These are phyloP conservation scores for Rhytidiadelphus loreus DNA, from an alignment of 225 moss, liverwort and hornwort species.

Conservation along the genomic window DNA sequence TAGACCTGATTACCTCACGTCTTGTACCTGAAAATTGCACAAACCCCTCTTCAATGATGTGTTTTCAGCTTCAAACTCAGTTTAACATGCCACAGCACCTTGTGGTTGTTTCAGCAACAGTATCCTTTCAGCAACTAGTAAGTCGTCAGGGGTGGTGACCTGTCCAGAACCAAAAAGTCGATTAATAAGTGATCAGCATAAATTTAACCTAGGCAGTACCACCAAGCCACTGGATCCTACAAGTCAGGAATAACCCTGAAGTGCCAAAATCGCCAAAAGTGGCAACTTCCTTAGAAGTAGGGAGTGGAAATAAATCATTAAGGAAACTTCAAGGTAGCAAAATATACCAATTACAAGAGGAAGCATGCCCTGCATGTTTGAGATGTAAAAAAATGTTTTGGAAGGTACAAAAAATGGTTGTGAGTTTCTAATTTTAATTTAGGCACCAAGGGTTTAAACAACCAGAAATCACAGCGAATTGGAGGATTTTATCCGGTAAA, in stretches of 20 bases:
- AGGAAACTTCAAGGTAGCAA: neutral
- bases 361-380: neutral
- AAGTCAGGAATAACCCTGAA: neutral
- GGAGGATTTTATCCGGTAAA: neutral
- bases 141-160: slow-evolving; percentile 73
- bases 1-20: neutral
- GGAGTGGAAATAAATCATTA: neutral
- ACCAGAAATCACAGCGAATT: neutral
- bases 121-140: slow-evolving; percentile 71
- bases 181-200: neutral
- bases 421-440: neutral
- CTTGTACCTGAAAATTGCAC: neutral
- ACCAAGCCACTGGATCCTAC: neutral
- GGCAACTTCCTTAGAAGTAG: neutral
- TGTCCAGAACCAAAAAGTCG: neutral
- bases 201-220: neutral
- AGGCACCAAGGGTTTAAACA: neutral
- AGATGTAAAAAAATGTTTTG: neutral
- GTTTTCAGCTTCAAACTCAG: neutral
- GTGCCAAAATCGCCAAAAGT: neutral
- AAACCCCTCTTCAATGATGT: neutral
- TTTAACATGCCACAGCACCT: slow-evolving; percentile 1
- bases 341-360: neutral
- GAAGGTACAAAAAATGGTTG: neutral
- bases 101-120: slow-evolving; percentile 20